These are phyloP conservation scores for Aspergillus sclerotioniger DNA, from an alignment of 495 filamentous ascomycete genomes.

Conservation along the genomic window DNA sequence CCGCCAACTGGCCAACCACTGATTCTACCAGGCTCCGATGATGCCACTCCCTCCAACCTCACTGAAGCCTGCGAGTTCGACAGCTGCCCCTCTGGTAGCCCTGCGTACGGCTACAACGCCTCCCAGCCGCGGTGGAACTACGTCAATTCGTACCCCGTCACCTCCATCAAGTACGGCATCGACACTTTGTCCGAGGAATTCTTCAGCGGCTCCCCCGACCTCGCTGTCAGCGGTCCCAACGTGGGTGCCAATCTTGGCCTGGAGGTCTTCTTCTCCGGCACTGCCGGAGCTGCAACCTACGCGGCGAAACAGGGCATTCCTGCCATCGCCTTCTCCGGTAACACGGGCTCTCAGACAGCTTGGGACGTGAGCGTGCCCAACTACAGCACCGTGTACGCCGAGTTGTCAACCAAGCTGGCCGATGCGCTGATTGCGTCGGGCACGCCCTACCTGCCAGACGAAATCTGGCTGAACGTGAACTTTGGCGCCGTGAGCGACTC, in stretches of 20 bases:
- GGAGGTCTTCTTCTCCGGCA: conserved; percentile 56
- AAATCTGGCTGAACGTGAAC: conserved; percentile 67
- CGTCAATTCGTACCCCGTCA: conserved; percentile 68
- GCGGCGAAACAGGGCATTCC: conserved; percentile 56
- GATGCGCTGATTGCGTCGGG: conserved; percentile 50
- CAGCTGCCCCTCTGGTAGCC: conserved; percentile 56
- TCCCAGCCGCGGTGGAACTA: conserved; percentile 60
- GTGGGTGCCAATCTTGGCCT: conserved; percentile 59
- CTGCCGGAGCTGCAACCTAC: conserved; percentile 59
- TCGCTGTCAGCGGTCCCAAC: conserved; percentile 65
- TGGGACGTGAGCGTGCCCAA: conserved; percentile 49
- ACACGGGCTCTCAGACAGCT: conserved; percentile 45
- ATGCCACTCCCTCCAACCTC: conserved; percentile 44
- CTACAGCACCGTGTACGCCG: conserved; percentile 58
- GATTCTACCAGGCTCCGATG: conserved; percentile 45
- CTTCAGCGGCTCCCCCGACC: conserved; percentile 51
- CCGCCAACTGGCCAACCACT: background rate
- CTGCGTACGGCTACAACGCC: conserved; percentile 52
- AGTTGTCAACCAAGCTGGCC: conserved; percentile 57
- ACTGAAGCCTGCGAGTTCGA: conserved; percentile 53
- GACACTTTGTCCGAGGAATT: conserved; percentile 48
- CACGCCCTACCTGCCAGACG: conserved; percentile 57
- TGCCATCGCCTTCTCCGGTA: conserved; percentile 62
- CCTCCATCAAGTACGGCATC: conserved; percentile 63
- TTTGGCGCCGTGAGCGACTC: conserved; percentile 49